These are phyloP conservation scores for Solanum hybrid DNA, from an alignment of 305 asterid genomes.

Conservation along the genomic window DNA sequence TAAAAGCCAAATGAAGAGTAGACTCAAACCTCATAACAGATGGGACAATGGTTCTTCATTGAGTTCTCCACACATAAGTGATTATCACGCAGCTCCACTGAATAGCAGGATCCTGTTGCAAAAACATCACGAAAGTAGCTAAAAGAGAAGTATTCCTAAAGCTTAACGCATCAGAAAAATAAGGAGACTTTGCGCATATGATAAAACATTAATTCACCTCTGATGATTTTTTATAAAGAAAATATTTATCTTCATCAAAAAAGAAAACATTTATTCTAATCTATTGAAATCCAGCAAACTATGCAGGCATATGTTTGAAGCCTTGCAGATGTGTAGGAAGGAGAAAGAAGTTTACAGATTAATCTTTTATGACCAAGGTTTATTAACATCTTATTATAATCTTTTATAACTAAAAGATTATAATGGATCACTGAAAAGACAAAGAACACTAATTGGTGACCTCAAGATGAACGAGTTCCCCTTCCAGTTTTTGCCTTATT, in stretches of 20 bases:
- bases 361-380: neutral
- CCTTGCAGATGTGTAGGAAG: neutral
- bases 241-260: neutral
- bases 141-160: neutral
- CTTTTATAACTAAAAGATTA: neutral
- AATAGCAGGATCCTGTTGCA: slow-evolving; percentile 77
- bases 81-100: slow-evolving; percentile 49
- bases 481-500: neutral
- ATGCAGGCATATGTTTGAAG: neutral
- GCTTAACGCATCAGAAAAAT: neutral
- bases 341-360: neutral
- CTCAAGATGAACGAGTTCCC: neutral
- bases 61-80: slow-evolving; percentile 82
- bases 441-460: neutral
- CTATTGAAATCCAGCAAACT: neutral
- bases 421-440: neutral
- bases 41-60: slow-evolving; percentile 89
- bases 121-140: neutral
- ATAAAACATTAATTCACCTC: neutral
- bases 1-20: neutral
- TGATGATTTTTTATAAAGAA: neutral
- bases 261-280: neutral
- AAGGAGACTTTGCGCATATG: neutral
- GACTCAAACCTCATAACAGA: slow-evolving; percentile 77
- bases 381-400: neutral